Evolutionary conservation across 2,329 filamentous ascomycete genomes (phyloP), one percentile per base, ranked within the genome.

Genomic region (Aspergillus texensis): DNA sequence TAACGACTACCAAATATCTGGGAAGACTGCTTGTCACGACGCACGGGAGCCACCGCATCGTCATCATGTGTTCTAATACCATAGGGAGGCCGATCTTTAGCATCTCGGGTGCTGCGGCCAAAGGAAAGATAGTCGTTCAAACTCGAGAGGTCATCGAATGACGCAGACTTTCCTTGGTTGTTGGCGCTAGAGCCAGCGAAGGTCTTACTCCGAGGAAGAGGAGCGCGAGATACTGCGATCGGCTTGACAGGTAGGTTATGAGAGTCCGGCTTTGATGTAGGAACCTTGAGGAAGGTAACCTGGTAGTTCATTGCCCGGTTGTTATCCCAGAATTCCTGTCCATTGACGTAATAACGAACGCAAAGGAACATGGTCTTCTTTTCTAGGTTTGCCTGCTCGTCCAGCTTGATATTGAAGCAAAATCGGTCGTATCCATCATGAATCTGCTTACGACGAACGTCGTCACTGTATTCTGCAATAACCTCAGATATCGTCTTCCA

Each of bases 401-500:
- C 90, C 62, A 99, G 80, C 82, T 94, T 94, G 82, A 99, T 96
- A 77, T 88, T 92, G 80, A 99, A 99, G 74, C 89, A 92, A 81
- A 99, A 99, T 45, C 92, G 88, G 77, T 99, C 95, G 70, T 90
- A 90, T 55, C 90, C 88, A 70, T 90, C 84, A 26, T 86, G 81
- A 14, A 69, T 63, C 48, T 90, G 87, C 69, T 87, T 87, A 32
- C 88, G 87, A 50, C 88, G 87, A 53, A 94, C 86, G 79, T 95
- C 91, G 65, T 91, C 87, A 75, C 89, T 90, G 81, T 88, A 99
- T 72, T 97, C 93, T n/a, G 92, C 94, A 43, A 86, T 85, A 1
- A 98, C 91, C 76, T 99, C 95, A 0, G 95, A 99, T 0, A 94
- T 96, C 0, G 95, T 99, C 84, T 96, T 97, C 95, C 95, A 99